phyloP scores from a whole-genome alignment of 179 eudicot species.

The Patellifolia procumbens region DNA sequence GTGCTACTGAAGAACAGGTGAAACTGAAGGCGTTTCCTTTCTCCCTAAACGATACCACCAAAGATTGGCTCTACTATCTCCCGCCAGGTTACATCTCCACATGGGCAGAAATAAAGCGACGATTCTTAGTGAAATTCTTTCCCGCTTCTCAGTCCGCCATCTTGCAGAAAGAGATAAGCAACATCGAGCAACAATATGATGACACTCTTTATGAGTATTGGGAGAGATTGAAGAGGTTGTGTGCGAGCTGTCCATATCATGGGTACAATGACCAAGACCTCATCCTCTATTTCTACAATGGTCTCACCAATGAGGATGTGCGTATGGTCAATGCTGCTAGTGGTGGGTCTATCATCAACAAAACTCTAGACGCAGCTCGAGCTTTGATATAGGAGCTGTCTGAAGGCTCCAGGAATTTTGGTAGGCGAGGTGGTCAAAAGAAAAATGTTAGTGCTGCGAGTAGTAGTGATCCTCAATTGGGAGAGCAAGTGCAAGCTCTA shows the following conservation, averaged over 20 bases:
- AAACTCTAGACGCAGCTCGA: background rate
- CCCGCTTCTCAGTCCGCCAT: background rate
- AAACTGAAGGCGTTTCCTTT: conserved; percentile 22
- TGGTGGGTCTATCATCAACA: background rate
- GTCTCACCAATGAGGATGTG: background rate
- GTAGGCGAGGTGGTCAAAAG: background rate
- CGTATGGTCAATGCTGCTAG: background rate
- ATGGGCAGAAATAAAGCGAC: background rate
- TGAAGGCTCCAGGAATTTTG: background rate
- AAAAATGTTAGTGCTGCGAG: background rate
- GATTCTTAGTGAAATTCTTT: conserved; percentile 12
- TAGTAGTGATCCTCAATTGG: background rate
- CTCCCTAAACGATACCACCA: background rate
- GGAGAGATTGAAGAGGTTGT: conserved; percentile 6
- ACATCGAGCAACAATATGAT: background rate
- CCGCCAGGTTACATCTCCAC: background rate
- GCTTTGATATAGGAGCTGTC: background rate
- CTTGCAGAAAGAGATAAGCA: conserved; percentile 12
- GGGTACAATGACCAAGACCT: background rate
- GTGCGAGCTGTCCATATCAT: conserved; percentile 5
- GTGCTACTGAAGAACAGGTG: background rate
- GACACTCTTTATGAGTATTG: conserved; percentile 14
- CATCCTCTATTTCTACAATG: conserved; percentile 5
- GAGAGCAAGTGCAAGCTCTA: background rate
- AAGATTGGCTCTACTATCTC: conserved; percentile 20